Evolutionary conservation across 2,329 filamentous ascomycete genomes (phyloP).

Genomic region (Penicillium sp.): DNA sequence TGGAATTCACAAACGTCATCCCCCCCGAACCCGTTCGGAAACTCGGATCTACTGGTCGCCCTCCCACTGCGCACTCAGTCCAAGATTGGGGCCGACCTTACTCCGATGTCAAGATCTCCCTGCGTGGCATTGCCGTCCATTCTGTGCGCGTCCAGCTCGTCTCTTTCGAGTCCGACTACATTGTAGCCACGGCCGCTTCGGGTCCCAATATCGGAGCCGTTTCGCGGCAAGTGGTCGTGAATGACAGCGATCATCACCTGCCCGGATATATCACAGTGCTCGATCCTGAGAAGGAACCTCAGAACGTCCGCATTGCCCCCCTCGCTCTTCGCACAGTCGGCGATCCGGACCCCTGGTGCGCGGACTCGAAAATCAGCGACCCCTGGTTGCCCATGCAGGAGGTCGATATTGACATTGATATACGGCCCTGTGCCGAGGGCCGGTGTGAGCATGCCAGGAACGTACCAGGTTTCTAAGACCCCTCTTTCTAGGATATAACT

Average conservation of each 20-base stretch:
- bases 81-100: slow-evolving; percentile 39
- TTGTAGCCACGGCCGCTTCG: slow-evolving; percentile 54
- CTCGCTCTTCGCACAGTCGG: slow-evolving; percentile 17
- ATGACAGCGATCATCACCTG: slow-evolving; percentile 9
- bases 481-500: not conserved
- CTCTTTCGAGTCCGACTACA: slow-evolving; percentile 58
- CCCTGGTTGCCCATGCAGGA: slow-evolving; percentile 43
- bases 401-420: slow-evolving; percentile 51
- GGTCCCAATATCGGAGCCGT: slow-evolving; percentile 18
- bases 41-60: not conserved
- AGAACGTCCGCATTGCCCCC: slow-evolving; percentile 15
- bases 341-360: slow-evolving; percentile 21
- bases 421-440: slow-evolving; percentile 43
- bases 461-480: not conserved
- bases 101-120: slow-evolving; percentile 49
- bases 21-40: slow-evolving; percentile 41
- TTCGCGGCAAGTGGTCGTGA: not conserved
- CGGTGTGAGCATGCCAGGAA: slow-evolving; percentile 29
- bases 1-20: slow-evolving; percentile 61
- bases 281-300: not conserved
- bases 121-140: slow-evolving; percentile 48
- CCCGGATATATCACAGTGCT: not conserved
- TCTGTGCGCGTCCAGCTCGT: slow-evolving; percentile 59
- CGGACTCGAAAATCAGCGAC: slow-evolving; percentile 20
- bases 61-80: slow-evolving; percentile 3